Evolutionary conservation across 2,329 filamentous ascomycete species (phyloP), one percentile per base, ranked within the genome.

Genomic region (Plectosphaerella cucumerina): DNA sequence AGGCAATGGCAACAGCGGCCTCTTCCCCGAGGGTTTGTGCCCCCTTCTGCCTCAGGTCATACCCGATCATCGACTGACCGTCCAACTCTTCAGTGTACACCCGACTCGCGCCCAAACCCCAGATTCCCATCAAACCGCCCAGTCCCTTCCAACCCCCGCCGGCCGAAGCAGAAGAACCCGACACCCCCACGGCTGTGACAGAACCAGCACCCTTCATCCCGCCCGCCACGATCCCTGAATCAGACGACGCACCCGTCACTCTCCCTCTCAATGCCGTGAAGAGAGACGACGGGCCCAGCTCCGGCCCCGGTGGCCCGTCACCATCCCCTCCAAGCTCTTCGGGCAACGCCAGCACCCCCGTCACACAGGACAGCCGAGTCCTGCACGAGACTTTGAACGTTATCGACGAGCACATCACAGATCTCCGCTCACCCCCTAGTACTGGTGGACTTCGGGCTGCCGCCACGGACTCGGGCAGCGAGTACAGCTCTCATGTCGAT

Each of bases 381-480:
- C 87, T 97, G 75, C 91, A 92, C 65, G 92, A 97, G 67, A 97
- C 93, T 1, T 73, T 97, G 48, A 96, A 91, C 62, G 93, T 97
- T 52, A 97, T 97, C 61, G 87, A 97, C 66, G 93, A 97, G 70
- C 93, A 97, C 65, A 96, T 97, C 60, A 96, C 90, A 41, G 89
- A 96, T 65, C 81, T 97, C 56, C 75, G 80, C 54, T 80, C 78
- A 17, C 72, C 79, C 6, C 72, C 75, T 5, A 75, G 70, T 54
- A 78, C 73, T 54, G 79, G 81, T 22, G 68, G 65, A 33, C 66
- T 85, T 56, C 73, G 81, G 57, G 62, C 77, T 50, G 69, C 71
- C 48, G 70, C 77, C 42, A 90, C 84, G 56, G 90, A 95, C 66
- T 95, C 91, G 2, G 88, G 86, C 47, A 96, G 90, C 70, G 90